Evolutionary conservation across 2,329 filamentous ascomycete species (phyloP), one percentile per base, ranked within the genome.

Genomic region (Alternaria triticina): DNA sequence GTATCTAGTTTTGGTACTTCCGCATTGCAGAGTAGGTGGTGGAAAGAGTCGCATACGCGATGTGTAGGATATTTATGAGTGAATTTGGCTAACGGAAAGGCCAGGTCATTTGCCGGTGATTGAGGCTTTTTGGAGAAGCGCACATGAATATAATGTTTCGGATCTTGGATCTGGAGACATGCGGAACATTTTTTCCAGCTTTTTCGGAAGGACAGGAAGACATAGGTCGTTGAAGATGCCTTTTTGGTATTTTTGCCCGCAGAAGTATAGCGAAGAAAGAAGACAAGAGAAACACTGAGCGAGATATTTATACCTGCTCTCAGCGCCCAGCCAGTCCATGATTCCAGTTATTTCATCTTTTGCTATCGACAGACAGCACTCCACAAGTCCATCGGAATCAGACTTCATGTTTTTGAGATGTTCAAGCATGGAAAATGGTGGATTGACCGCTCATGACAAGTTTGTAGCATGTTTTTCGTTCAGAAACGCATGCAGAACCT

Each of bases 171-270:
- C 2, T n/a, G 8, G 8, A 3, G 1, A 40, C 33, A 40, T 40
- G 33, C 1, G 0, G 0, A 36, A 3, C 6, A 27, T 6, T 6
- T 7, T 27, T 8, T 9, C 12, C 12, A 33, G 6, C 1, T 36
- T n/a, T 40, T 17, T 9, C 15, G 33, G 9, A 17, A 10, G 6
- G 15, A 40, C 33, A 17, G 33, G 15, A 9, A 40, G 33, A 40
- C 20, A n/a, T n/a, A n/a, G n/a, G n/a, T n/a, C n/a, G n/a, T n/a
- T n/a, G n/a, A n/a, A n/a, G n/a, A n/a, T n/a, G n/a, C n/a, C n/a
- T n/a, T n/a, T n/a, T 12, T 12, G 5, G 10, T 11, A 5, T 12
- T 30, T 30, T 5, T 5, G 11, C n/a, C n/a, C n/a, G 28, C 1
- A 2, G 12, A 15, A 40, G 1, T 40, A 3, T 6, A 1, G 15